Percentiles rank a stretch among this genome's conserved stretches.
These are phyloP conservation scores for Coemansia sp. DNA, from an alignment of 192 early-diverging fungal species.

Conservation along the genomic window DNA sequence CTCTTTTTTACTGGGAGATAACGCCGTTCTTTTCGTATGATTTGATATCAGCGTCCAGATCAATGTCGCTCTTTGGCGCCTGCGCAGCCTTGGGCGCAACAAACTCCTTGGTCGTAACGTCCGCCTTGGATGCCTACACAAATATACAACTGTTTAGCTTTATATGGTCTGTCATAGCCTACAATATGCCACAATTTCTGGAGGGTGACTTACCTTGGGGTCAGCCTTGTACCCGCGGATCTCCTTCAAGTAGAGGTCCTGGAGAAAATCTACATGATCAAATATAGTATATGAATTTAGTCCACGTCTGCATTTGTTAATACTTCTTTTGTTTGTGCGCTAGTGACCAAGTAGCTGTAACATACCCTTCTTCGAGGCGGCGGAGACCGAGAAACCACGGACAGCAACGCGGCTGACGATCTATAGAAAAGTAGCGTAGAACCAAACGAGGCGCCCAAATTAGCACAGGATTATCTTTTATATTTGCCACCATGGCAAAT, in stretches of 20 bases:
- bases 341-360: background rate
- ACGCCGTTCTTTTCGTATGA: constrained; percentile 45
- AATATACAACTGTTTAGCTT: background rate
- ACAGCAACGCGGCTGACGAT: constrained; percentile 31
- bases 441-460: background rate
- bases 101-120: constrained; percentile 48
- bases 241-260: constrained; percentile 54
- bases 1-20: constrained; percentile 30
- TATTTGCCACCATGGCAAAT: background rate
- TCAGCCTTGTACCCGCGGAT: constrained; percentile 55
- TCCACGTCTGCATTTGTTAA: background rate
- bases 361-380: constrained; percentile 38
- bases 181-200: background rate
- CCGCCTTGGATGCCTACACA: constrained; percentile 41
- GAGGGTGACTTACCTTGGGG: constrained; percentile 25
- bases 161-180: background rate
- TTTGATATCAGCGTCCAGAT: constrained; percentile 41
- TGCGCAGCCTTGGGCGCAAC: constrained; percentile 40
- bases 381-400: constrained; percentile 35
- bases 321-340: background rate
- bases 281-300: background rate
- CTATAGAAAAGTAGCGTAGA: constrained; percentile 17
- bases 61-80: constrained; percentile 47
- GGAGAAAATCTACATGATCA: constrained; percentile 36
- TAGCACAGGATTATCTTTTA: background rate